phyloP scores from a whole-genome alignment of 2,329 filamentous ascomycete genomes.

The Moelleriella libera region DNA sequence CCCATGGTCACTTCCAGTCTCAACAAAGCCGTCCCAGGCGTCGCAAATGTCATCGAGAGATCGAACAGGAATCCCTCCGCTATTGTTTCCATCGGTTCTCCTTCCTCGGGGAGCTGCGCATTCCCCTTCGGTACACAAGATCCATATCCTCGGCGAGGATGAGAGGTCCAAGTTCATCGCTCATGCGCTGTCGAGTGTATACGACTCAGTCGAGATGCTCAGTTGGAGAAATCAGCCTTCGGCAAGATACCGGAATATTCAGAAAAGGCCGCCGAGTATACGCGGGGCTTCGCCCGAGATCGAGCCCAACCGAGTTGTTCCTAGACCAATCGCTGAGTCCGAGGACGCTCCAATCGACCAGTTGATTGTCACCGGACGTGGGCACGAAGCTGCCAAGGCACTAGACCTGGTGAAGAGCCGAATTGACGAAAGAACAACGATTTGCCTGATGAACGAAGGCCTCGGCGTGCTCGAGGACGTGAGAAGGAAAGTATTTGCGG shows the following conservation, averaged over 20 bases:
- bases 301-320: slow-evolving; percentile 10
- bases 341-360: slow-evolving; percentile 47
- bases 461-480: slow-evolving; percentile 74
- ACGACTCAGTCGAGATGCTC: slow-evolving; percentile 23
- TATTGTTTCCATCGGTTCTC: slow-evolving; percentile 9
- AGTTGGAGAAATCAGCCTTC: slow-evolving; percentile 12
- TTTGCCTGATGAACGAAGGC: slow-evolving; percentile 68
- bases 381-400: slow-evolving; percentile 40
- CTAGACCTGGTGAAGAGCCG: slow-evolving; percentile 49
- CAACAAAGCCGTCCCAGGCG: slow-evolving; percentile 1
- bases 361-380: slow-evolving; percentile 50
- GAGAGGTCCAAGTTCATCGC: slow-evolving; percentile 25
- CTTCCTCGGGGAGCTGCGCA: slow-evolving; percentile 17
- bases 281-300: slow-evolving; percentile 7
- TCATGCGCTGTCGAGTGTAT: slow-evolving; percentile 24
- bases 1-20: slow-evolving; percentile 10
- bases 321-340: slow-evolving; percentile 5
- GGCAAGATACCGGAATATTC: slow-evolving; percentile 17
- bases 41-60: too few species aligned
- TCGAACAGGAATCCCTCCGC: too few species aligned
- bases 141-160: slow-evolving; percentile 27
- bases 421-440: slow-evolving; percentile 52
- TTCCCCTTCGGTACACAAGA: slow-evolving; percentile 20
- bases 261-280: slow-evolving; percentile 9
- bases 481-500: slow-evolving; percentile 54